Conservation (phyloP, 805 yeast genomes). For the Metschnikowia orientalis region DNA sequence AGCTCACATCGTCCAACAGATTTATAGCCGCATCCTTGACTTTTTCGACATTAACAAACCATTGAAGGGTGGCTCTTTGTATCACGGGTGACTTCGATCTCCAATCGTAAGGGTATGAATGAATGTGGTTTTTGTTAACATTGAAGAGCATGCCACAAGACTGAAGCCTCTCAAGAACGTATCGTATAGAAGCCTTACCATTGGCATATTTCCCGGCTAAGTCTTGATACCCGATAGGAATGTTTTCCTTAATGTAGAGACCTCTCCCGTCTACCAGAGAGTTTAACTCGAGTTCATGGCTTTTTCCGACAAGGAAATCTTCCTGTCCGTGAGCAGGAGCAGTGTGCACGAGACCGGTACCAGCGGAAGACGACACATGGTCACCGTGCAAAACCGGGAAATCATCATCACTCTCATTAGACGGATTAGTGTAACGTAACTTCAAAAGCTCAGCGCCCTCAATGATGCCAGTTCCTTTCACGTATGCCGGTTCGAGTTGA, state of each 20-base stretch:
- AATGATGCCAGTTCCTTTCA: constrained; percentile 7
- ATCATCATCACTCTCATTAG: constrained; percentile 26
- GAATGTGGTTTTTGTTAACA: constrained; percentile 52
- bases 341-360: constrained; percentile 94
- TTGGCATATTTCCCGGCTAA: constrained; percentile 15
- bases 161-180: constrained; percentile 33
- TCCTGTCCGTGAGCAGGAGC: constrained; percentile 99
- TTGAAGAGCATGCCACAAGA: constrained; percentile 44
- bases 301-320: constrained; percentile 71
- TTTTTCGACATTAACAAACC: constrained; percentile 84
- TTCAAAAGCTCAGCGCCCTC: constrained; percentile 25
- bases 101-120: constrained; percentile 97
- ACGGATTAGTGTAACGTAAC: constrained; percentile 52
- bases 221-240: constrained; percentile 42
- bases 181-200: constrained; percentile 27
- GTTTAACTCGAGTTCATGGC: constrained; percentile 50
- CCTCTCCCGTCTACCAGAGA: constrained; percentile 84
- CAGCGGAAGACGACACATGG: constrained; percentile 76
- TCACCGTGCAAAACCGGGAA: constrained; percentile 72
- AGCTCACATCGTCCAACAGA: constrained; percentile 59
- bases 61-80: constrained; percentile 92
- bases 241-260: constrained; percentile 46
- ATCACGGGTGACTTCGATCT: constrained; percentile 93
- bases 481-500: constrained; percentile 21
- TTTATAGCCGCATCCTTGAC: constrained; percentile 60